Conservation (phyloP, 2,329 filamentous ascomycete genomes). For the Byssoonygena ceratinophila region DNA sequence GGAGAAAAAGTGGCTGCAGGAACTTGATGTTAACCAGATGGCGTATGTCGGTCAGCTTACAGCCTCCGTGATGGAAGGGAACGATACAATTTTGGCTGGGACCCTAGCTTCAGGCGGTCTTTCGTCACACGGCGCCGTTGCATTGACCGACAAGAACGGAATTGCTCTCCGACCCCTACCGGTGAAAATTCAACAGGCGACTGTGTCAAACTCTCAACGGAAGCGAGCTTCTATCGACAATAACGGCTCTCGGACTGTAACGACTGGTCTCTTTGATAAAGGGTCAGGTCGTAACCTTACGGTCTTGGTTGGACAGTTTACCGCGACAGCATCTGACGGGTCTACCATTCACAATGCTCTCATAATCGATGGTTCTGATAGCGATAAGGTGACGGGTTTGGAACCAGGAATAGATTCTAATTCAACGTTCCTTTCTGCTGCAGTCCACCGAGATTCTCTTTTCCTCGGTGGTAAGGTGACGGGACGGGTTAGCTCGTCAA, state of each 20-base stretch:
- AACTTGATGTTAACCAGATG: conserved; percentile 55
- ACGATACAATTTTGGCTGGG: conserved; percentile 63
- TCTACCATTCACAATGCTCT: conserved; percentile 67
- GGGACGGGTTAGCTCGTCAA: conserved; percentile 54
- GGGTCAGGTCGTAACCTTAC: conserved; percentile 55
- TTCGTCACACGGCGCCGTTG: conserved; percentile 60
- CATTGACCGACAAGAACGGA: conserved; percentile 41
- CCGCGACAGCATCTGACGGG: conserved; percentile 56
- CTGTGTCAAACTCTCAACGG: conserved; percentile 21
- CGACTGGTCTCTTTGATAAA: conserved; percentile 20
- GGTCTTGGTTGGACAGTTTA: conserved; percentile 78
- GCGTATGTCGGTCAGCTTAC: conserved; percentile 63
- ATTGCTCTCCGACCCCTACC: conserved; percentile 33
- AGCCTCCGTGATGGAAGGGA: conserved; percentile 52
- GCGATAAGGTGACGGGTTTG: conserved; percentile 55
- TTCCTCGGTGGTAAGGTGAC: conserved; percentile 74
- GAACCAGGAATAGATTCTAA: conserved; percentile 51
- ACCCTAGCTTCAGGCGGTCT: conserved; percentile 67
- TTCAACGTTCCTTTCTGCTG: conserved; percentile 66
- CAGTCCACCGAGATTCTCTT: conserved; percentile 54
- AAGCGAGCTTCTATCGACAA: conserved; percentile 22
- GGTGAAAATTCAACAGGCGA: conserved; percentile 40
- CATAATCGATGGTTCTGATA: conserved; percentile 67
- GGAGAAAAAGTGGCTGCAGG: conserved; percentile 74
- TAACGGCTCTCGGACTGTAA: conserved; percentile 28